Evolutionary conservation across 1,284 basidiomycete genomes (phyloP).

Genomic region (Leccinum solheimii): DNA sequence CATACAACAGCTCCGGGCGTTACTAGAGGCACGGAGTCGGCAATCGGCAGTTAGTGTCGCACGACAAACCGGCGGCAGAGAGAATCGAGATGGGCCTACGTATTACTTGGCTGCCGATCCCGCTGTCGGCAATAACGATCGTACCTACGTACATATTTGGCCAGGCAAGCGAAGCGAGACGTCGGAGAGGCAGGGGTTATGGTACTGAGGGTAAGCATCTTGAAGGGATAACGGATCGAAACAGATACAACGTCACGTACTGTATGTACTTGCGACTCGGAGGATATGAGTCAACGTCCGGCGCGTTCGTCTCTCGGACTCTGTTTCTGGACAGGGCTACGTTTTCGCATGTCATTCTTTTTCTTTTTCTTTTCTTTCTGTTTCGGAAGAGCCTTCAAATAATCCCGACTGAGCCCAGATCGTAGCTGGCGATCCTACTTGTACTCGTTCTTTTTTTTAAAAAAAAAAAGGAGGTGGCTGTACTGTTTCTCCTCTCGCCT

Average conservation of each 20-base stretch:
- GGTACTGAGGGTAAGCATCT: neutral
- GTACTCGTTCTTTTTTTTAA: neutral
- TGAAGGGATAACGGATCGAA: neutral
- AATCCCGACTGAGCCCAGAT: neutral
- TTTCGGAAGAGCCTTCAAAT: neutral
- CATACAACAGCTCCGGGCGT: neutral
- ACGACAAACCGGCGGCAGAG: too few relatives aligned
- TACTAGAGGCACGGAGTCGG: neutral
- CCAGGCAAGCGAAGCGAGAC: neutral
- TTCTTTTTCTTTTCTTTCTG: neutral
- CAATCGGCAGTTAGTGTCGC: neutral
- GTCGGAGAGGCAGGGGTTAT: too few relatives aligned
- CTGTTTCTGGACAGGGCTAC: neutral
- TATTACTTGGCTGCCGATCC: neutral
- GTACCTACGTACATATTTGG: neutral
- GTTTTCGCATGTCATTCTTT: neutral
- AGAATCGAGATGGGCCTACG: neutral
- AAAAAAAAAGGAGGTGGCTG: neutral
- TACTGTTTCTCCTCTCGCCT: neutral
- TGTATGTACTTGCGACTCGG: neutral
- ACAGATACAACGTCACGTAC: neutral
- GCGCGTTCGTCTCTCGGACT: neutral
- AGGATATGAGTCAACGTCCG: neutral
- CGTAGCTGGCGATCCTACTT: neutral
- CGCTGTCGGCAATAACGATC: neutral